Evolutionary conservation across 2,329 filamentous ascomycete genomes (phyloP), one percentile per base, ranked within the genome.

Genomic region (Cladosporium sp.): DNA sequence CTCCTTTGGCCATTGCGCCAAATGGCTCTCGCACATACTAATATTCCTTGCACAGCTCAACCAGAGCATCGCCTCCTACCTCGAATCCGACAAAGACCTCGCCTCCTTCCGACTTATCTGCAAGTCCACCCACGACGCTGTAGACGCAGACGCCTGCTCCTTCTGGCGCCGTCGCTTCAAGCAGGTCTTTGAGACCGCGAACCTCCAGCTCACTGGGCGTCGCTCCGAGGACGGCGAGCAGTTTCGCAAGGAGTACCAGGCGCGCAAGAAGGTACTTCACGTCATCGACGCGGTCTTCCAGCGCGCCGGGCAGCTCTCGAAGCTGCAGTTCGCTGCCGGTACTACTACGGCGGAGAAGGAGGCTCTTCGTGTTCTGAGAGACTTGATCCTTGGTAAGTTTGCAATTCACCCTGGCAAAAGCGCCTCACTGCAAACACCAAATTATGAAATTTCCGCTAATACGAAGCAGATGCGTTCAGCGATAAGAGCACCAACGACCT

Each of bases 131-230:
- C 71, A 75, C 36, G 63, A 76, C 67, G 77, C 80, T 7, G 72
- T 84, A 62, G 76, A 81, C 32, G 76, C 73, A 5, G 76, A 79
- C 49, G 69, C 75, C 11, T 64, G 69, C 26, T 80, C 78, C 7
- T 81, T 85, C 70, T 86, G 84, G 84, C 79, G 80, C 39, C 67
- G 71, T 43, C 77, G 75, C 21, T 86, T 83, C 68, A 70, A 76
- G 16, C 64, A 73, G 25, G 74, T 65, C 28, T 86, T 80, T 67
- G 83, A 84, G 36, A 65, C 36, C 65, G 5, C 56, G 25, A 64
- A 46, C 53, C 23, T 53, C 30, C 39, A 13, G 2, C 46, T 68
- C 58, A 61, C 56, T 28, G 49, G 72, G 53, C 58, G 61, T 63
- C 63, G 43, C 18, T 7, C 25, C 16, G 28, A 21, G 54, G 53